A percentile compares a stretch with the other conserved stretches of the same genome.
These are phyloP conservation scores for Zygnema circumcarinatum DNA, from an alignment of 139 green algal species.

Conservation along the genomic window DNA sequence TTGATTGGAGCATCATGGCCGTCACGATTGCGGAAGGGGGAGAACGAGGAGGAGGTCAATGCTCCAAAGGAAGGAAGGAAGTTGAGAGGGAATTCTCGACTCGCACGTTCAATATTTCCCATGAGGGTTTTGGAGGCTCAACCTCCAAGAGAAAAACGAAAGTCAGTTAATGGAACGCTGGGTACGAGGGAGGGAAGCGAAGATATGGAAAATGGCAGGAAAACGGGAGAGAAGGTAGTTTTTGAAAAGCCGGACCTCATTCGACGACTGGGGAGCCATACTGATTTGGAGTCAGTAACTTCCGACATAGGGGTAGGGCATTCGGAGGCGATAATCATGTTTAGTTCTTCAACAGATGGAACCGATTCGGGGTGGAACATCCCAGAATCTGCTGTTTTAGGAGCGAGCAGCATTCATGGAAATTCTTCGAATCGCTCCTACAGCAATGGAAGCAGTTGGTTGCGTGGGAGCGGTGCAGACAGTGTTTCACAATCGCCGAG, in stretches of 20 bases:
- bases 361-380: too few relatives aligned
- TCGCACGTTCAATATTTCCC: too few relatives aligned
- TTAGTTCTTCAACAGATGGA: too few relatives aligned
- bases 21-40: too few relatives aligned
- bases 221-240: not conserved
- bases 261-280: too few relatives aligned
- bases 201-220: not conserved
- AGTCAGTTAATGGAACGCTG: not conserved
- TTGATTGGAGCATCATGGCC: too few relatives aligned
- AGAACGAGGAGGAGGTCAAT: not conserved
- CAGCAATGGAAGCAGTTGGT: not conserved
- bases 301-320: too few relatives aligned
- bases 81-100: not conserved
- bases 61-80: not conserved
- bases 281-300: too few relatives aligned
- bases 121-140: not conserved
- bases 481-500: not conserved
- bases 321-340: too few relatives aligned
- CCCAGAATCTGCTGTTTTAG: too few relatives aligned
- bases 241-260: not conserved
- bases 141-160: not conserved
- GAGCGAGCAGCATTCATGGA: too few relatives aligned
- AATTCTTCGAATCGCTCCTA: not conserved
- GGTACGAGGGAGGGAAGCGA: not conserved
- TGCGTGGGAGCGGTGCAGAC: not conserved